Evolutionary conservation across 495 filamentous ascomycete species (phyloP).

Genomic region (Aspergillus olivimuriae): DNA sequence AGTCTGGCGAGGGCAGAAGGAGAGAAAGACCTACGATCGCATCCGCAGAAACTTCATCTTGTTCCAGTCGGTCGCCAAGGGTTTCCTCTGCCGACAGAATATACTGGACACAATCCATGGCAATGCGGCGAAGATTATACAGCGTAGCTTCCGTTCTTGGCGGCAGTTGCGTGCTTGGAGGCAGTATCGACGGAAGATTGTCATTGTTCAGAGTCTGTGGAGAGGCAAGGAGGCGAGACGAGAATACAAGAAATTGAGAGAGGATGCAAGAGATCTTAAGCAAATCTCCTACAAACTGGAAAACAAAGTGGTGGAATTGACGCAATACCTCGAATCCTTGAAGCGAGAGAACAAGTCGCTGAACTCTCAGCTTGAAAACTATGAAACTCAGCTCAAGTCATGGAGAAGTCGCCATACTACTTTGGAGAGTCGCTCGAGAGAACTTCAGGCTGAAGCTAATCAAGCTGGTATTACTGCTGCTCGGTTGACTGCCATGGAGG

Average conservation of each 20-base stretch:
- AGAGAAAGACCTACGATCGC: slow-evolving; percentile 66
- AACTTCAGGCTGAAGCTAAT: slow-evolving; percentile 93
- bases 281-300: slow-evolving; percentile 98
- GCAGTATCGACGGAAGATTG: slow-evolving; percentile 78
- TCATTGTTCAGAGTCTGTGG: slow-evolving; percentile 92
- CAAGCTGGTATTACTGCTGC: slow-evolving; percentile 94
- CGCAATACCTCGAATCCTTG: slow-evolving; percentile 85
- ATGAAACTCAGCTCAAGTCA: slow-evolving; percentile 90
- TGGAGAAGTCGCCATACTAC: slow-evolving; percentile 88
- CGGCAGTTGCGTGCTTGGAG: slow-evolving; percentile 74
- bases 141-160: slow-evolving; percentile 81
- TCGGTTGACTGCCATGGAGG: slow-evolving; percentile 78
- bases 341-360: slow-evolving; percentile 89
- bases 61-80: slow-evolving; percentile 84
- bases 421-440: slow-evolving; percentile 84
- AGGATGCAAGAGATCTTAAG: slow-evolving; percentile 95
- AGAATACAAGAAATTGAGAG: slow-evolving; percentile 81
- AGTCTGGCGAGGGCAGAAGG: slow-evolving; percentile 86
- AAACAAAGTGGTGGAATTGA: slow-evolving; percentile 98
- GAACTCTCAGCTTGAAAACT: slow-evolving; percentile 85
- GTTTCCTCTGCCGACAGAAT: slow-evolving; percentile 77
- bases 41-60: slow-evolving; percentile 78
- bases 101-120: slow-evolving; percentile 92
- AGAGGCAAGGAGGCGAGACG: slow-evolving; percentile 75
- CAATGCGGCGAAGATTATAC: slow-evolving; percentile 86